phyloP scores from a whole-genome alignment of 2,329 filamentous ascomycete genomes.

The Sporothrix phasma region DNA sequence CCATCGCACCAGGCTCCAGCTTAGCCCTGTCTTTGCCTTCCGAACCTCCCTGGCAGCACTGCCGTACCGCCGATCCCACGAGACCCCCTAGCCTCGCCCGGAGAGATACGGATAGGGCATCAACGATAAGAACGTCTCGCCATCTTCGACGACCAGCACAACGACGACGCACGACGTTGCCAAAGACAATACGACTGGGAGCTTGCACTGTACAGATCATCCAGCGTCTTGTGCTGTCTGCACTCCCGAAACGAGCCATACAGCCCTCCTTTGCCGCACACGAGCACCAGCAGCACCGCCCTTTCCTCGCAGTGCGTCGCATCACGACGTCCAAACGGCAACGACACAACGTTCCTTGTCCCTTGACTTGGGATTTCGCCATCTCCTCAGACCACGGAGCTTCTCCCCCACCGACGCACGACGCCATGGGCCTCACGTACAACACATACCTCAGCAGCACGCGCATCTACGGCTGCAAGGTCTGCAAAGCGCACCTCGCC shows the following conservation, averaged over 20 bases:
- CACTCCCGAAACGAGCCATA: neutral
- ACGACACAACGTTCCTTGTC: neutral
- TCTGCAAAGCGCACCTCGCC: constrained; percentile 89
- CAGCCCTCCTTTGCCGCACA: neutral
- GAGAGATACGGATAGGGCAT: neutral
- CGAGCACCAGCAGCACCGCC: neutral
- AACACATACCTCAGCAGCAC: constrained; percentile 81
- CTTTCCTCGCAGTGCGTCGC: neutral
- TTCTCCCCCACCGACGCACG: neutral
- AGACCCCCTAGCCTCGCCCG: neutral
- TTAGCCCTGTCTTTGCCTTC: neutral
- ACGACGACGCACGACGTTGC: neutral
- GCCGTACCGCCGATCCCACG: neutral
- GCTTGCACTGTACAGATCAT: neutral
- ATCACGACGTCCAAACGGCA: neutral
- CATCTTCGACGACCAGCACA: neutral
- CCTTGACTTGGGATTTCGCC: neutral
- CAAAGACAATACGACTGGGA: too few relatives aligned
- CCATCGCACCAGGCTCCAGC: neutral
- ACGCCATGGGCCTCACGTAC: constrained; percentile 73
- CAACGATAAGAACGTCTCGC: neutral
- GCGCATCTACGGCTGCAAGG: constrained; percentile 87
- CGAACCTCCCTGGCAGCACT: neutral
- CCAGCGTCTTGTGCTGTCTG: neutral
- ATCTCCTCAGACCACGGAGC: too few relatives aligned